Base-by-base conservation (phyloP, 257 asterid genomes). In the Solanum neorickii region DNA sequence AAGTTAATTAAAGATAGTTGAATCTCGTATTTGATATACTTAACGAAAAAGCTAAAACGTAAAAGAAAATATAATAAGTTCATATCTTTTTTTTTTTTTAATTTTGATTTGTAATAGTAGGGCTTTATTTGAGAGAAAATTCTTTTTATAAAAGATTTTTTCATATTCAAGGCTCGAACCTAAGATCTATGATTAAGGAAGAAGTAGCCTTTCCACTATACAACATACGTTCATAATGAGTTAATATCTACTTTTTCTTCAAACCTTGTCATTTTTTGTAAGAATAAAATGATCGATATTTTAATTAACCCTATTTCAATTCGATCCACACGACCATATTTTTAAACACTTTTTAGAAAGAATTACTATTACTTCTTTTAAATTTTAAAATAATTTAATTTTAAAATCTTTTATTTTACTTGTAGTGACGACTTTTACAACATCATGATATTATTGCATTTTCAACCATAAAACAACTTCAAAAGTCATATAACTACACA, bases 131-230 rank as follows among this genome's bases (percentile, higher is more conserved):
- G 39, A 6, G 20, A 18, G 1, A 47, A 47, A 14, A 1, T 6
- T 47, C 1, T 47, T 6, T 47, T 3, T 47, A 47, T 47, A 0
- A 5, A 14, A 1, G 0, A 0, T 7, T 56, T 18, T 56, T 56
- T 20, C 0, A 18, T 56, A 56, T 20, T 56, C 25, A 56, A 20
- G 25, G 5, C 0, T 56, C 0, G 65, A 56, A 56, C 2, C 3
- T 18, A 52, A 1, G 11, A 56, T n/a, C 0, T 56, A 1, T 7
- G 0, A 18, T 56, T 56, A 56, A 56, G 5, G 5, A 5, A 56
- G n/a, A 56, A 56, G 0, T 56, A 56, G 2, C 0, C 5, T 5
- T 56, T 56, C n/a, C 0, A 18, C n/a, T 56, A 0, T 0, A 56
- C 12, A 18, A 56, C 1, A 18, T 20, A 56, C 65, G 3, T 1